Base-by-base conservation (phyloP, 495 filamentous ascomycete genomes). In the Xylaria grammica region DNA sequence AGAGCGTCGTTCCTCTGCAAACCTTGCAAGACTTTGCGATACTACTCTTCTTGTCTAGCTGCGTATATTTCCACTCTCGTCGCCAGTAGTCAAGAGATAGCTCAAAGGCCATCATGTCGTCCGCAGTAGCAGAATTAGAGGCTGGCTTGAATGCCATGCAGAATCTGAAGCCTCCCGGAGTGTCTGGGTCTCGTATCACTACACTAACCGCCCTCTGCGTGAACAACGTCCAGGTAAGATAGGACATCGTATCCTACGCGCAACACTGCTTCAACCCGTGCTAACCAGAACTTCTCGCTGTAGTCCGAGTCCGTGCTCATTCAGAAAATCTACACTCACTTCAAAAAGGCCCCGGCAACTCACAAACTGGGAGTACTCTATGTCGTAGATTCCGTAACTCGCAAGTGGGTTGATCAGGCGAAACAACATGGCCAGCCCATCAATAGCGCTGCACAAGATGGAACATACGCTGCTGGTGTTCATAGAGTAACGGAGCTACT, bases 321-420 rank as follows among this genome's bases (percentile, higher is more conserved):
- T 72, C 92, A 96, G 73, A 97, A 97, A 74, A 88, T 99, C 72
- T 97, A 90, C 82, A 94, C 92, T 40, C 93, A 97, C 72, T 96
- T 97, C 89, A 97, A 96, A 79, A 97, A 93, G 81, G 89, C 93
- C 67, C 94, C 93, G 50, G 86, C 86, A 71, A 94, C 93, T 74
- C 94, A 98, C 86, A 99, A 99, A 82, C 84, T 99, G 82, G 95
- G 95, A 78, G 93, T 97, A 73, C 89, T 99, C 82, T 99, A 99
- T 89, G 93, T 98, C 82, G 92, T 99, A 96, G 96, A 99, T 86
- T 97, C 94, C 85, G 93, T 99, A 89, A 93, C 93, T 76, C 91
- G 95, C 79, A 92, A 94, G 80, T 99, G 96, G 93, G 87, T 97
- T 86, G 94, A 99, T 77, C 90, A 91, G 76, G 96, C 95, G 66